Percentiles rank a stretch among this genome's conserved stretches.
Evolutionary conservation across 78 protist species (phyloP).

Genomic region (Dictyostelium brefeldianum): DNA sequence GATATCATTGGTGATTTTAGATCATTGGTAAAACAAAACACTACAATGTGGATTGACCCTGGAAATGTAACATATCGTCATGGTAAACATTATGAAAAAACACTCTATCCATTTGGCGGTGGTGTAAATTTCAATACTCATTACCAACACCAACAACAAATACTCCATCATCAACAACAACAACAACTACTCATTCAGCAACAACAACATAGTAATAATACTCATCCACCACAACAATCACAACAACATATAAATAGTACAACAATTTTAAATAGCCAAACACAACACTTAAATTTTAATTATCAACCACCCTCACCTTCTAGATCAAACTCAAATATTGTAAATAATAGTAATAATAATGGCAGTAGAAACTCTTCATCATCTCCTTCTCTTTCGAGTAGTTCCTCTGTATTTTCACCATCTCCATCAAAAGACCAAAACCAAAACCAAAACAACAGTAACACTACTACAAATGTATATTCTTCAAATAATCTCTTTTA

Average conservation of each 20-base stretch:
- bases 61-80: constrained; percentile 74
- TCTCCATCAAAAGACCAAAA: constrained; percentile 46
- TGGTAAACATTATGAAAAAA: constrained; percentile 78
- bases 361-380: neutral
- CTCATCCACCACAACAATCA: neutral
- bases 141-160: neutral
- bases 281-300: neutral
- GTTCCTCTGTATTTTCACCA: constrained; percentile 52
- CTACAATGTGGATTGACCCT: constrained; percentile 77
- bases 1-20: constrained; percentile 69
- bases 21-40: constrained; percentile 55
- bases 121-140: neutral
- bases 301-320: neutral
- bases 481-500: neutral
- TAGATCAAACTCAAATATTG: neutral
- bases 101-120: constrained; percentile 37
- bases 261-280: neutral
- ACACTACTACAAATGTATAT: constrained; percentile 56
- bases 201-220: neutral
- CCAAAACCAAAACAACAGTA: neutral
- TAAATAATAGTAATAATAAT: constrained; percentile 1
- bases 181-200: neutral
- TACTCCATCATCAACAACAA: neutral
- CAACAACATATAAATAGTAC: neutral
- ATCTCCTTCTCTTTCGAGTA: constrained; percentile 45